Conservation (phyloP, 495 filamentous ascomycete genomes). For the Cudoniella acicularis region DNA sequence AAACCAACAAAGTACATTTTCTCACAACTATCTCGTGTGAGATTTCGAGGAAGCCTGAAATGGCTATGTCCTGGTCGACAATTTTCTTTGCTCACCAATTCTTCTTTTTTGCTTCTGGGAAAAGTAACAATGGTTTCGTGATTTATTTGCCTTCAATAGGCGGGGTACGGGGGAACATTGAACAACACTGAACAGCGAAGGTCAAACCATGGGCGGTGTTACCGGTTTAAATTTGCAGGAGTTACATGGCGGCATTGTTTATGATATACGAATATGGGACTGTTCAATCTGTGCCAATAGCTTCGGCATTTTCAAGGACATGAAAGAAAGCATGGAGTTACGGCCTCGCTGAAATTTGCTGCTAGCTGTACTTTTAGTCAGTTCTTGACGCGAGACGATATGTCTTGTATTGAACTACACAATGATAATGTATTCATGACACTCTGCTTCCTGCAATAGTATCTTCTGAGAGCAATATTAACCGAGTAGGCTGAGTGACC, state of each 20-base stretch:
- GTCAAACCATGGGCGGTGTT: not conserved
- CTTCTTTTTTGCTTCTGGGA: not conserved
- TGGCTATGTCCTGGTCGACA: not conserved
- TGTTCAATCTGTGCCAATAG: too few relatives aligned
- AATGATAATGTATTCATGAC: slow-evolving; percentile 6
- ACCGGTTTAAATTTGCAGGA: not conserved
- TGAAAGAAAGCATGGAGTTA: too few relatives aligned
- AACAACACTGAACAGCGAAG: not conserved
- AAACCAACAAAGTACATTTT: slow-evolving; percentile 26
- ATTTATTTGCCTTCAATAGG: not conserved
- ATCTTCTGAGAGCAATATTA: too few relatives aligned
- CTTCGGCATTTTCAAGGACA: too few relatives aligned
- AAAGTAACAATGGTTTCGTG: not conserved
- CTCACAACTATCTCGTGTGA: too few relatives aligned
- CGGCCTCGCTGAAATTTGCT: not conserved
- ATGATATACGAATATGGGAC: slow-evolving; percentile 2
- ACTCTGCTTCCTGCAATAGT: too few relatives aligned
- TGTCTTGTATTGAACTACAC: not conserved
- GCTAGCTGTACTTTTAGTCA: not conserved
- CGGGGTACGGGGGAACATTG: not conserved
- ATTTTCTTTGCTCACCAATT: not conserved
- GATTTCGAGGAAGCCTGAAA: too few relatives aligned
- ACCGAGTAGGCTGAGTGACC: too few relatives aligned
- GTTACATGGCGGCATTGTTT: not conserved
- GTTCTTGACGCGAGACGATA: not conserved